Evolutionary conservation across 345 rosid genomes (phyloP), one percentile per base, ranked within the genome.

Genomic region (Clausena lansium): DNA sequence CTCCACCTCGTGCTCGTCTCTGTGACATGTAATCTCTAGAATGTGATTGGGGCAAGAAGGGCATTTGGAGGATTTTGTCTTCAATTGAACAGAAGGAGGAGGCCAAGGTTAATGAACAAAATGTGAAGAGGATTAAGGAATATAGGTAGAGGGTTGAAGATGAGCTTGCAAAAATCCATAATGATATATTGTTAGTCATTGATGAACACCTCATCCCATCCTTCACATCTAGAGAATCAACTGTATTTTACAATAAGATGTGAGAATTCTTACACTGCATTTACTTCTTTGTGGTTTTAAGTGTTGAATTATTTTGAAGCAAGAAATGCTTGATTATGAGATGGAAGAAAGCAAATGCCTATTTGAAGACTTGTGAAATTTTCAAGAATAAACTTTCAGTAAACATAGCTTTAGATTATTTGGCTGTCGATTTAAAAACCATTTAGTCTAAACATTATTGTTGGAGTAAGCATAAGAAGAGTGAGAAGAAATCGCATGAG

Each of bases 61-160:
- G 94, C 92, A 39, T 91, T 92, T 91, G 94, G 91, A 63, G 91
- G 80, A 89, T 88, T 68, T 81, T 94, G 45, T 92, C 97, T 69
- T 91, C 93, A 59, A 89, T 94, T 8, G 97, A 94, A 66, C 95
- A 92, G 87, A 92, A 90, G 87, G 98, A 94, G 86, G 97, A 88
- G 76, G 77, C 89, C 25, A 91, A 81, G 78, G 94, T 97, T 36
- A 89, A 91, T 20, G 95, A 94, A 50, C 88, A 86, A 35, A 87
- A 94, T 78, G 93, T 77, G 66, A 92, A 85, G 86, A 89, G 91
- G 82, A 90, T 91, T 62, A 91, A 85, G 82, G 92, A 89, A 8
- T 94, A 94, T 81, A 83, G 90, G 79, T 87, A 80, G 61, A 83
- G 82, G 78, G 93, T 94, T 62, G 98, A 94, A 87, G 90, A 86